These are phyloP conservation scores for Olyra latifolia DNA, from an alignment of 176 grass and related monocot genomes.

Conservation along the genomic window DNA sequence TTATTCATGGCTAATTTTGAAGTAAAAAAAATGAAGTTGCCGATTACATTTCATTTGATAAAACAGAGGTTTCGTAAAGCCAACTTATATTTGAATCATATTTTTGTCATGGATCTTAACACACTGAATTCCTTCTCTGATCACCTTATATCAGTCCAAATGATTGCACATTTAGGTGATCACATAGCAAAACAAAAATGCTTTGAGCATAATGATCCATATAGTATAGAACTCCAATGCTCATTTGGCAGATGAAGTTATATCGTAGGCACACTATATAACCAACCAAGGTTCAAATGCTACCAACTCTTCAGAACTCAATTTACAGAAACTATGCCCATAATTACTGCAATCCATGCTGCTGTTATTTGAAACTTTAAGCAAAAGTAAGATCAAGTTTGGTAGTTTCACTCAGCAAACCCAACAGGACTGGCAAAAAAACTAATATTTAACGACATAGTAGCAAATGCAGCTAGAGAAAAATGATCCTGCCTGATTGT, in stretches of 20 bases:
- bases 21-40: background rate
- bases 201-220: background rate
- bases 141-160: constrained; percentile 12
- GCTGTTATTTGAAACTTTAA: constrained; percentile 10
- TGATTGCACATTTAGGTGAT: background rate
- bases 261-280: constrained; percentile 6
- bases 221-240: background rate
- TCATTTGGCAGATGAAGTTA: constrained; percentile 6
- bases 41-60: constrained; percentile 13
- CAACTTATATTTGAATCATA: constrained; percentile 12
- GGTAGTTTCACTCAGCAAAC: background rate
- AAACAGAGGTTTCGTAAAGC: background rate
- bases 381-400: constrained; percentile 5
- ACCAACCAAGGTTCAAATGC: constrained; percentile 4
- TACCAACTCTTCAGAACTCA: constrained; percentile 6
- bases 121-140: constrained; percentile 8
- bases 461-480: constrained; percentile 9
- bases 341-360: constrained; percentile 4
- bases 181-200: background rate
- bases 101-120: background rate
- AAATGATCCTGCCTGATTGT: constrained; percentile 64
- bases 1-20: background rate
- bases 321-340: background rate
- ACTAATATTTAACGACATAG: background rate
- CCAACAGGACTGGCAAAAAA: constrained; percentile 14